phyloP scores from a whole-genome alignment of 1,284 basidiomycete species.

The Xanthoconium separans region DNA sequence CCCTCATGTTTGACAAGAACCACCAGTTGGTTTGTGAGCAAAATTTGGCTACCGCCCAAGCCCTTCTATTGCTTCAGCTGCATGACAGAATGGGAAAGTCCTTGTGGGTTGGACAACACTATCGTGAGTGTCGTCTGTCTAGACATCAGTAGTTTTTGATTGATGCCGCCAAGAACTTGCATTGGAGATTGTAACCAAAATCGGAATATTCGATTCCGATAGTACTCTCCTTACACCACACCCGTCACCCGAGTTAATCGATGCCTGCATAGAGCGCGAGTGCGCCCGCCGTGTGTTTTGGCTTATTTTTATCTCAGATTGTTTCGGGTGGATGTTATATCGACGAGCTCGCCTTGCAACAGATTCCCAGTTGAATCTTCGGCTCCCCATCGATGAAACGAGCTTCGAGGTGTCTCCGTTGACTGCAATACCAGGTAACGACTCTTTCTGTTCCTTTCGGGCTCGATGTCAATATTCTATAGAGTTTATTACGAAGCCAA shows the following conservation, averaged over 20 bases:
- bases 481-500: constrained; percentile 66
- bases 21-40: constrained; percentile 53
- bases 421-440: constrained; percentile 59
- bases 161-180: constrained; percentile 52
- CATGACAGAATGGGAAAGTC: constrained; percentile 59
- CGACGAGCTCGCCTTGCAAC: constrained; percentile 48
- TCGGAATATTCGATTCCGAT: constrained; percentile 62
- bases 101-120: constrained; percentile 28
- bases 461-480: constrained; percentile 16
- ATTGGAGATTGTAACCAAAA: constrained; percentile 60
- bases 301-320: constrained; percentile 63
- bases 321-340: constrained; percentile 49
- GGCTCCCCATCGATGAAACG: constrained; percentile 73
- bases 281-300: constrained; percentile 75
- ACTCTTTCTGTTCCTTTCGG: not conserved
- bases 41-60: constrained; percentile 65
- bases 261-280: constrained; percentile 64
- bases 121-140: constrained; percentile 24
- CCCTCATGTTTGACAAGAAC: constrained; percentile 66
- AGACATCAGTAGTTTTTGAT: constrained; percentile 9
- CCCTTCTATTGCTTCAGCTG: constrained; percentile 67
- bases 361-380: constrained; percentile 57
- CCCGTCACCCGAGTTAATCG: constrained; percentile 55
- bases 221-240: constrained; percentile 46
- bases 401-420: constrained; percentile 69